Base-by-base conservation (phyloP, 192 early-diverging fungal species). In the Coemansia sp. region DNA sequence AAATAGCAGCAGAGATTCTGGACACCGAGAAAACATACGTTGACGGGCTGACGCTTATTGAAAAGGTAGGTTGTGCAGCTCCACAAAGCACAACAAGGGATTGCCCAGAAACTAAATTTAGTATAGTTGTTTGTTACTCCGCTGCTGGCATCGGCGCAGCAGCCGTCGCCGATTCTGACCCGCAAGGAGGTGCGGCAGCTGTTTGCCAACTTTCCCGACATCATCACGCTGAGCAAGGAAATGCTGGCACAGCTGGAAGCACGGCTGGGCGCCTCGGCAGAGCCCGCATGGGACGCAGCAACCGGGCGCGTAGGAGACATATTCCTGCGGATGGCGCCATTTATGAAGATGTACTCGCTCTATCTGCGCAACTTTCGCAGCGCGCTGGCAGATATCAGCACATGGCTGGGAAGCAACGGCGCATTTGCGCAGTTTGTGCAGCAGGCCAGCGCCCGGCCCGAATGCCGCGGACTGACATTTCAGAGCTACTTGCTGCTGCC, bases 1-100 rank as follows among this genome's bases (percentile, higher is more conserved):
- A 80, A 32, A 84, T 96, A 40, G 80, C 87, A 3, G 81, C 75
- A 15, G 93, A 96, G 70, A 89, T 96, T 15, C 61, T 93, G 34
- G 69, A 81, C 37, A 93, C 93, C 2, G 93, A 96, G 71, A 47
- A 79, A 51, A 88, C 91, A 3, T 96, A 96, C 70, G 92, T 96
- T 3, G 75, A 84, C 31, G 87, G 90, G 28, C 76, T 96, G 59
- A 56, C 45, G 21, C 58, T 80, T 14, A 71, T 80, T 40, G 72
- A 80, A 64, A 67, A 65, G 64, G 67, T 71, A 74, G 40, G 71
- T 6, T 46, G 23, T n/a, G 17, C 17, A 11, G 14, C 18, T 45
- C 43, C 43, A 17, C 43, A 45, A 45, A 45, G 18, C 17, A 15
- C 17, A 15, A 20, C 17, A 28, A 5, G 23, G 23, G 23, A 26